These are phyloP conservation scores for Cryphonectria parasitica DNA, from an alignment of 2,329 filamentous ascomycete genomes.

Conservation along the genomic window DNA sequence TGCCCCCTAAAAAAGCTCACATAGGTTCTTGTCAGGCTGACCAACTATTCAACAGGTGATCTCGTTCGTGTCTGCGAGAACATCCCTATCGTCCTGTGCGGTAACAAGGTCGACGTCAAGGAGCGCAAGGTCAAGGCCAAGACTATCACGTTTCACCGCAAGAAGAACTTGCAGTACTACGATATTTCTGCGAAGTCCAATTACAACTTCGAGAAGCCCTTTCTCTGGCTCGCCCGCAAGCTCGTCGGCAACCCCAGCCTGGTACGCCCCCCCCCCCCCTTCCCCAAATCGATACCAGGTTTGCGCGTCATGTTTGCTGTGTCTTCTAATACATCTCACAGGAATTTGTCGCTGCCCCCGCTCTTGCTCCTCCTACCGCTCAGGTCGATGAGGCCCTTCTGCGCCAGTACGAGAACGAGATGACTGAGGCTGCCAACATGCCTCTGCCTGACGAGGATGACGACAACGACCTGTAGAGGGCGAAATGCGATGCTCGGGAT, in stretches of 20 bases:
- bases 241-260: slow-evolving; percentile 89
- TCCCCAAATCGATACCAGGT: neutral
- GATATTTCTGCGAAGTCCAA: slow-evolving; percentile 99
- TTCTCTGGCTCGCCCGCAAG: slow-evolving; percentile 99
- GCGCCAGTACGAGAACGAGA: slow-evolving; percentile 83
- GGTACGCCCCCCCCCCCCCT: slow-evolving; percentile 56
- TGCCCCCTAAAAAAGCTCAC: neutral
- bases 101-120: slow-evolving; percentile 99
- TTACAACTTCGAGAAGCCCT: slow-evolving; percentile 99
- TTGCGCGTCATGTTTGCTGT: neutral
- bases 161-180: slow-evolving; percentile 99
- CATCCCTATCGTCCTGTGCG: slow-evolving; percentile 96
- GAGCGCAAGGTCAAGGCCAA: slow-evolving; percentile 99
- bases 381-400: slow-evolving; percentile 84
- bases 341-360: slow-evolving; percentile 96
- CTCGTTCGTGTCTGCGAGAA: slow-evolving; percentile 99
- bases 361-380: slow-evolving; percentile 91
- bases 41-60: slow-evolving; percentile 66
- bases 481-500: slow-evolving; percentile 18
- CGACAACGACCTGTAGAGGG: slow-evolving; percentile 65
- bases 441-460: slow-evolving; percentile 96
- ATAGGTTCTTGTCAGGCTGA: neutral
- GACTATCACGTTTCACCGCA: slow-evolving; percentile 99
- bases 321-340: slow-evolving; percentile 46
- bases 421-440: slow-evolving; percentile 77